These are phyloP conservation scores for Ophiostoma tasmaniense DNA, from an alignment of 2,329 filamentous ascomycete genomes.

Conservation along the genomic window DNA sequence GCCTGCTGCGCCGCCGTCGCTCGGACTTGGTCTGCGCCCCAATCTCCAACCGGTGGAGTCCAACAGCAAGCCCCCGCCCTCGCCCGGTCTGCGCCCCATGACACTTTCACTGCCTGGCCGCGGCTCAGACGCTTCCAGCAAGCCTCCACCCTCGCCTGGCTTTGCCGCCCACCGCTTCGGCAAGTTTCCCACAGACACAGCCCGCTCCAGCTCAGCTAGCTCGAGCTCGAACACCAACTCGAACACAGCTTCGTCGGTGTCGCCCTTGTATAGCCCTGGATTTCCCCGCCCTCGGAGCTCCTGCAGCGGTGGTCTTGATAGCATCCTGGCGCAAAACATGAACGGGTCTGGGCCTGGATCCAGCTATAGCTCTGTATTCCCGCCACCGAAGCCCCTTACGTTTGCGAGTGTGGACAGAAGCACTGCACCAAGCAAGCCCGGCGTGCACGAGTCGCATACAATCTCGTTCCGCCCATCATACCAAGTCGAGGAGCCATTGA, in stretches of 20 bases:
- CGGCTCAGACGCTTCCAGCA: conserved; percentile 12
- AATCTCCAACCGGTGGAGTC: neutral
- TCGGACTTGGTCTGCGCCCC: neutral
- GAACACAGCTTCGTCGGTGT: conserved; percentile 12
- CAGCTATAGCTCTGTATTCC: neutral
- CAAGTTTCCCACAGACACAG: conserved; percentile 28
- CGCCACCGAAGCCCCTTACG: neutral
- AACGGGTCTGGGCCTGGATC: neutral
- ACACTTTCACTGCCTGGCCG: conserved; percentile 5
- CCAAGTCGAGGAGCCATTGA: conserved; percentile 39
- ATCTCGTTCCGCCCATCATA: conserved; percentile 12
- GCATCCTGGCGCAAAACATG: conserved; percentile 12
- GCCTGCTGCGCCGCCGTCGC: neutral
- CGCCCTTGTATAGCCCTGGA: conserved; percentile 23
- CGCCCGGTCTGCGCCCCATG: neutral
- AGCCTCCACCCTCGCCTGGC: conserved; percentile 33
- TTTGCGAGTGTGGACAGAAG: neutral
- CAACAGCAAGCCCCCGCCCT: neutral
- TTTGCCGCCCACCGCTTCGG: conserved; percentile 35
- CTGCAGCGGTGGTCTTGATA: conserved; percentile 15
- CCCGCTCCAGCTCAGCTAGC: neutral
- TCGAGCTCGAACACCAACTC: neutral
- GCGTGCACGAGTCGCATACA: conserved; percentile 10
- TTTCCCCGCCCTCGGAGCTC: conserved; percentile 13
- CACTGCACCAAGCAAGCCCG: conserved; percentile 11